Evolutionary conservation across 139 green algal species (phyloP).

Genomic region (Volvox reticuliferus): DNA sequence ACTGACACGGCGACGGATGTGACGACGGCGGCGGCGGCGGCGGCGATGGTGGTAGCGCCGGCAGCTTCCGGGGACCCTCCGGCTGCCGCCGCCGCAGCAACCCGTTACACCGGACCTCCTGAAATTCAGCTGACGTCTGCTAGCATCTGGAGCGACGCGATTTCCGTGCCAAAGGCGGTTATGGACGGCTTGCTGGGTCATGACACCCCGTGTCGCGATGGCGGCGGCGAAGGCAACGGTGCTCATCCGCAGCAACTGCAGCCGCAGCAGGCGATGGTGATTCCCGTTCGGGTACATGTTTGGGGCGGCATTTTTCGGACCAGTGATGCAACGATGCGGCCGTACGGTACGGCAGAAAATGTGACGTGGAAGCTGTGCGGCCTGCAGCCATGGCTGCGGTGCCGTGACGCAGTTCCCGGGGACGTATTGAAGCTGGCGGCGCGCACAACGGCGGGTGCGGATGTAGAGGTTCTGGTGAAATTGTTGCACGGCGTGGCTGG

Average conservation of each 20-base stretch:
- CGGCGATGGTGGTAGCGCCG: not conserved
- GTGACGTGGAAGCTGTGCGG: not conserved
- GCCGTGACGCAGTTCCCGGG: not conserved
- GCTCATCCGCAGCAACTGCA: not conserved
- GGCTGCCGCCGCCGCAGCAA: not conserved
- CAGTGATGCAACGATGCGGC: not conserved
- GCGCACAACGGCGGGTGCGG: not conserved
- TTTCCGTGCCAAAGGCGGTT: not conserved
- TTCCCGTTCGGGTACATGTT: not conserved
- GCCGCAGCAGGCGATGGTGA: not conserved
- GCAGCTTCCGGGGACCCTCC: not conserved
- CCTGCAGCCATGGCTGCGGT: not conserved
- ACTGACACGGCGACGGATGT: not conserved
- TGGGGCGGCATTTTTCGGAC: not conserved
- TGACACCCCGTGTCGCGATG: no score
- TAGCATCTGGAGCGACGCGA: not conserved
- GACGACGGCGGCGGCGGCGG: not conserved
- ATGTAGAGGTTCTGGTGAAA: not conserved
- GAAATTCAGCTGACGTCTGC: not conserved
- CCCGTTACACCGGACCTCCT: not conserved
- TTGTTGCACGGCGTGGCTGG: not conserved
- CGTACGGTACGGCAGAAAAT: not conserved
- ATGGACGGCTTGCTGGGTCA: not conserved
- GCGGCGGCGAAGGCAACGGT: not conserved
- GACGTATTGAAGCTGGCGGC: not conserved